Conservation (phyloP, 2,329 filamentous ascomycete genomes). For the Huntiella savannae region DNA sequence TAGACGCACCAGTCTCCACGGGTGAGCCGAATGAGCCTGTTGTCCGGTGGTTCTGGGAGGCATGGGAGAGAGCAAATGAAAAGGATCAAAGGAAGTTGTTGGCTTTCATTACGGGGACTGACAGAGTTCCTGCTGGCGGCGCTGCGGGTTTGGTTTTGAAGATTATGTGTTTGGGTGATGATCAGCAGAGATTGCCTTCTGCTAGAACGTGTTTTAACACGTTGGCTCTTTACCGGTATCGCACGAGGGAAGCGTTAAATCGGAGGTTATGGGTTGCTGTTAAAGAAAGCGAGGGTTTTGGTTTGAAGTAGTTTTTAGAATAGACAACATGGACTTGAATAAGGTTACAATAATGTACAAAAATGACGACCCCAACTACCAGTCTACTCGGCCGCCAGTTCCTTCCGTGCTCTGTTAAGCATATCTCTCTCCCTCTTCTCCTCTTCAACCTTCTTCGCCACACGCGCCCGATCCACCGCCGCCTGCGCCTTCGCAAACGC, state of each 20-base stretch:
- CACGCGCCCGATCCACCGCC: constrained; percentile 5
- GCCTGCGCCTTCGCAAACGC: background rate
- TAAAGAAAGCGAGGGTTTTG: constrained; percentile 81
- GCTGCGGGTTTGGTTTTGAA: constrained; percentile 61
- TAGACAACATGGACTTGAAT: background rate
- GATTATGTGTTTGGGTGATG: constrained; percentile 56
- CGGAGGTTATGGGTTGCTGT: constrained; percentile 66
- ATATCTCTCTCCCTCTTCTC: constrained; percentile 8
- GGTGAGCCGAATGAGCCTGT: constrained; percentile 35
- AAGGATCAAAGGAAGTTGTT: constrained; percentile 59
- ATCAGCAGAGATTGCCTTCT: constrained; percentile 57
- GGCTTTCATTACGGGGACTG: constrained; percentile 76
- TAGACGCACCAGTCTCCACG: too few species aligned
- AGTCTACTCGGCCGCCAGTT: background rate
- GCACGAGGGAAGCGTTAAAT: constrained; percentile 46
- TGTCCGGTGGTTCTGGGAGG: constrained; percentile 75
- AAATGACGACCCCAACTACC: too few species aligned
- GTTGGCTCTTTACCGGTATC: constrained; percentile 57
- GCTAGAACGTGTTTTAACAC: constrained; percentile 86
- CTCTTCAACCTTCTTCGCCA: constrained; percentile 7
- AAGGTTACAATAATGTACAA: background rate
- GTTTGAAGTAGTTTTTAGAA: constrained; percentile 27
- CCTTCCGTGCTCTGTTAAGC: constrained; percentile 10
- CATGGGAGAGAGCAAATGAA: constrained; percentile 47
- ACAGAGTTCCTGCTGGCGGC: constrained; percentile 77